Percentiles rank a stretch among this genome's conserved stretches.
Evolutionary conservation across 2,329 filamentous ascomycete species (phyloP).

Genomic region (Exserohilum turcica): DNA sequence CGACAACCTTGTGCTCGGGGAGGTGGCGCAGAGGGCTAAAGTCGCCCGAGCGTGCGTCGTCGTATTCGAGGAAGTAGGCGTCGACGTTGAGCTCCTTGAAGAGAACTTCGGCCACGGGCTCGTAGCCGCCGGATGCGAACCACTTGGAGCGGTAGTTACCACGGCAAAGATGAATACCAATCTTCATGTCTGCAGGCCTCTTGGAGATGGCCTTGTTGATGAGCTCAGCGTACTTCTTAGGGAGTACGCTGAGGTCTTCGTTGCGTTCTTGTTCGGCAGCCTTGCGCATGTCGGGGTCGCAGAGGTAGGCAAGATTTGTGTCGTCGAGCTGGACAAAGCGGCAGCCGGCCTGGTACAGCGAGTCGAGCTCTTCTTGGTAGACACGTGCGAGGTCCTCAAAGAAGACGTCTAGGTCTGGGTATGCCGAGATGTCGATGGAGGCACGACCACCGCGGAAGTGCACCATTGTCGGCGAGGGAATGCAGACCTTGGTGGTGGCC

Average conservation of each 20-base stretch:
- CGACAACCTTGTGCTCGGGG: slow-evolving; percentile 60
- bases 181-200: slow-evolving; percentile 59
- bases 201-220: slow-evolving; percentile 61
- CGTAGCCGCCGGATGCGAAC: slow-evolving; percentile 64
- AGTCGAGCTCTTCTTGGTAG: slow-evolving; percentile 61
- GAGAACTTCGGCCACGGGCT: slow-evolving; percentile 62
- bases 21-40: slow-evolving; percentile 61
- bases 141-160: slow-evolving; percentile 63
- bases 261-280: slow-evolving; percentile 57
- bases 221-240: slow-evolving; percentile 59
- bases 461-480: slow-evolving; percentile 64
- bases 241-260: slow-evolving; percentile 56
- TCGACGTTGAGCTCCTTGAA: slow-evolving; percentile 63
- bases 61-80: slow-evolving; percentile 65
- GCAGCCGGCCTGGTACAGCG: slow-evolving; percentile 60
- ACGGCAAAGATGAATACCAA: slow-evolving; percentile 63
- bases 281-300: slow-evolving; percentile 61
- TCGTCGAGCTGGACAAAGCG: slow-evolving; percentile 65
- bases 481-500: slow-evolving; percentile 60
- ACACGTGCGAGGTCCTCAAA: slow-evolving; percentile 61
- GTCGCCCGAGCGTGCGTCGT: slow-evolving; percentile 61
- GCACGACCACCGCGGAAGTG: slow-evolving; percentile 63
- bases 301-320: slow-evolving; percentile 65
- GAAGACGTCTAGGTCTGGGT: slow-evolving; percentile 61
- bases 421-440: slow-evolving; percentile 58